phyloP scores from a whole-genome alignment of 2,329 filamentous ascomycete genomes.

The Aureobasidium sp. region DNA sequence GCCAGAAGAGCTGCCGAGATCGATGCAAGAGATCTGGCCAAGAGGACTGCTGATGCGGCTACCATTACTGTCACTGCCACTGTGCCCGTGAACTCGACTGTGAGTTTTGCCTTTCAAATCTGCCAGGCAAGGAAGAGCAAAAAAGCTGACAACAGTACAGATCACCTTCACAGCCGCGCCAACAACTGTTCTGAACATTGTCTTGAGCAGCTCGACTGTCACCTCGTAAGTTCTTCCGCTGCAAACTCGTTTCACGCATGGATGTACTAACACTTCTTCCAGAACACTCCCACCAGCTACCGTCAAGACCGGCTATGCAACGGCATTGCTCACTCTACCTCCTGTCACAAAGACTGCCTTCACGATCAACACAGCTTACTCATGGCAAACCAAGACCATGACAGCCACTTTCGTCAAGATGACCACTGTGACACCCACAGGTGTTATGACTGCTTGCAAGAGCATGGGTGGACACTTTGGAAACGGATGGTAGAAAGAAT shows the following conservation, averaged over 20 bases:
- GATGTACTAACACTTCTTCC: conserved; percentile 14
- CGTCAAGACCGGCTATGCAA: conserved; percentile 30
- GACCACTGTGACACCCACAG: conserved; percentile 31
- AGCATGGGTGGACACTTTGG: conserved; percentile 28
- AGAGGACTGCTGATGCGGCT: conserved; percentile 32
- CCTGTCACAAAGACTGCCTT: conserved; percentile 30
- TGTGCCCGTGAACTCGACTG: conserved; percentile 28
- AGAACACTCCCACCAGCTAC: conserved; percentile 31
- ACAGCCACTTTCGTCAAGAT: conserved; percentile 27
- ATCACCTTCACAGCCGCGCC: conserved; percentile 16
- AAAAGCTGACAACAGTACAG: not conserved
- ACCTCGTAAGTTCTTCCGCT: conserved; percentile 3
- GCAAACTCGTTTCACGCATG: not conserved
- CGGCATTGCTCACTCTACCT: conserved; percentile 30
- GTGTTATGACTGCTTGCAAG: conserved; percentile 30
- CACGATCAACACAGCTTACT: conserved; percentile 24
- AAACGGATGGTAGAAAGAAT: not conserved
- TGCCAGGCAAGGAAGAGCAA: not conserved
- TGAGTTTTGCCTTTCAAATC: not conserved
- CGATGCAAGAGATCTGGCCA: conserved; percentile 21
- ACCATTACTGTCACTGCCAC: conserved; percentile 31
- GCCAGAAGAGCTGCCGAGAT: conserved; percentile 15
- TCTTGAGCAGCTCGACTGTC: conserved; percentile 22
- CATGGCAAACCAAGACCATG: conserved; percentile 29
- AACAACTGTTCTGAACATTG: conserved; percentile 27